phyloP scores from a whole-genome alignment of 2,329 filamentous ascomycete species.

The Fusarium anguioides region DNA sequence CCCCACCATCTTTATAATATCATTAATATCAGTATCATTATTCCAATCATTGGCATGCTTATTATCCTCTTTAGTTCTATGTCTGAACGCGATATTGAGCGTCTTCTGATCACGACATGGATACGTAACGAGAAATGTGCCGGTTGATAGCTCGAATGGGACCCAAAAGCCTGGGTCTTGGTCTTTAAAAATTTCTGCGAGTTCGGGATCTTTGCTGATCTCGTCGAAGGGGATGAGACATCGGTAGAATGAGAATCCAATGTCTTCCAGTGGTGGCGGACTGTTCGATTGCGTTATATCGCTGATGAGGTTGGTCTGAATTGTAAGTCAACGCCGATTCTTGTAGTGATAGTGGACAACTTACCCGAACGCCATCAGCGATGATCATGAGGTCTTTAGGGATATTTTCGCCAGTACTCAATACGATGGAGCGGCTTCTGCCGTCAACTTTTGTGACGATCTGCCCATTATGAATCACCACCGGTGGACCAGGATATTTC shows the following conservation, averaged over 20 bases:
- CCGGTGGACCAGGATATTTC: neutral
- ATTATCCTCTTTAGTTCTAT: neutral
- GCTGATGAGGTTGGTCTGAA: neutral
- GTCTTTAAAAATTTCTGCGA: neutral
- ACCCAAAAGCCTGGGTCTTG: conserved; percentile 10
- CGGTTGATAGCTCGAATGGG: neutral
- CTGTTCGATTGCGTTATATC: accelerated
- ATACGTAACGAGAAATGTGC: neutral
- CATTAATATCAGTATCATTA: neutral
- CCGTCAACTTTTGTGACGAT: neutral
- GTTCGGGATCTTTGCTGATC: neutral
- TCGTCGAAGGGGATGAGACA: neutral
- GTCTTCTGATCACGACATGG: neutral
- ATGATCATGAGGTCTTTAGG: neutral
- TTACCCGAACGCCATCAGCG: neutral
- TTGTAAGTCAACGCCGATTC: accelerated
- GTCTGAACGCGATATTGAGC: neutral
- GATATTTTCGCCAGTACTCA: accelerated
- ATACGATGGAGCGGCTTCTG: accelerated
- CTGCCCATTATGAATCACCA: neutral
- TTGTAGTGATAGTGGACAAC: no score
- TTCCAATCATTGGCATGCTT: neutral
- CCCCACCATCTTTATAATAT: neutral
- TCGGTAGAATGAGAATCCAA: conserved; percentile 4
- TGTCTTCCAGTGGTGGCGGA: neutral